Base-by-base conservation (phyloP, 495 filamentous ascomycete genomes). In the Xylaria cubensis region DNA sequence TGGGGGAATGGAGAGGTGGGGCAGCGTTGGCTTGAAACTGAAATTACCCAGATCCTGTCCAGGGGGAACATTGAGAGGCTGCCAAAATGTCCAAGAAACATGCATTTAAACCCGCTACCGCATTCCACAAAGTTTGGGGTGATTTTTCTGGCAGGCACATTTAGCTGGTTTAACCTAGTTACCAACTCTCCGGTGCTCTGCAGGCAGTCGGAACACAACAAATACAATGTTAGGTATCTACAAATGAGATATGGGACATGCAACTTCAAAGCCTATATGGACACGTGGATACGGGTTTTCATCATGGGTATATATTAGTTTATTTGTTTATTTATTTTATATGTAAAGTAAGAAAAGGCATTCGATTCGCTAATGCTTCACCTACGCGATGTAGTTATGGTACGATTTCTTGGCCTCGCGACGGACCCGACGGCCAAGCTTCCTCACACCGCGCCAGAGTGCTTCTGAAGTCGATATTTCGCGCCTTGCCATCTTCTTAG, bases 351-450 rank as follows among this genome's bases (percentile, higher is more conserved):
- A n/a, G n/a, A 17, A 4, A 3, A 21, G 17, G 61, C 13, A 64
- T 44, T 24, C 32, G 4, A 26, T 39, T 26, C 26, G 21, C 13
- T 34, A 10, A 44, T 29, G 44, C 48, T 32, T 56, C 34, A 41
- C 48, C 67, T 53, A 79, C 24, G 72, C 73, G 55, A 79, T 74
- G 66, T 77, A 77, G 58, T 74, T 39, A 36, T 75, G 41, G 46
- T 77, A 78, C 36, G 67, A 56, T 63, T 68, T 78, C 77, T 78
- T 79, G 1, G 72, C 75, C 72, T 74, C 73, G 10, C 77, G 72
- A 26, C 75, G 70, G 10, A 75, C 64, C 19, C 73, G 67, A n/a
- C 77, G 71, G 10, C 73, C 77, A 0, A 67, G 71, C 70, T 79
- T 79, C 32, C 73, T 51, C 4, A 77, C 61, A 19, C 67, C 67